Evolutionary conservation across 2,329 filamentous ascomycete species (phyloP).

Genomic region (Cercospora nicotianae): DNA sequence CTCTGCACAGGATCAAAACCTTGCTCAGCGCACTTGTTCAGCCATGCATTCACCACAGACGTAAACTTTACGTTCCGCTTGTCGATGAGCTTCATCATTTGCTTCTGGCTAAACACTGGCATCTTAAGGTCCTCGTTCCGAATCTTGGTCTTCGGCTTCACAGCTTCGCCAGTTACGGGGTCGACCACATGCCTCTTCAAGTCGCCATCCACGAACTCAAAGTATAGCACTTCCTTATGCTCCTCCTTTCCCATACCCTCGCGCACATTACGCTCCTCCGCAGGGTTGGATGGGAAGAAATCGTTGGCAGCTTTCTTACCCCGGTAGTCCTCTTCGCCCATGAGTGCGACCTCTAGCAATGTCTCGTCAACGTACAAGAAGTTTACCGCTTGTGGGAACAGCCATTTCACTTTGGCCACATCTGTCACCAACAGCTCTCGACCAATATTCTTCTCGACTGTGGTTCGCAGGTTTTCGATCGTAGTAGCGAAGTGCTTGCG

Average conservation of each 20-base stretch:
- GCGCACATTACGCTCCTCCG: slow-evolving; percentile 39
- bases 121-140: slow-evolving; percentile 81
- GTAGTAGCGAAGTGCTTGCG: slow-evolving; percentile 91
- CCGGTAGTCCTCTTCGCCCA: slow-evolving; percentile 67
- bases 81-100: slow-evolving; percentile 85
- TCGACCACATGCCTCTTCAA: slow-evolving; percentile 75
- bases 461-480: slow-evolving; percentile 79
- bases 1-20: slow-evolving; percentile 66
- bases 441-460: slow-evolving; percentile 81
- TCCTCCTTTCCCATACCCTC: slow-evolving; percentile 42
- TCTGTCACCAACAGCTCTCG: slow-evolving; percentile 70
- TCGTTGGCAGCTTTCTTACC: slow-evolving; percentile 57
- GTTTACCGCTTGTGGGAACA: slow-evolving; percentile 75
- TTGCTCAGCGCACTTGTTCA: slow-evolving; percentile 69
- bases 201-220: slow-evolving; percentile 91
- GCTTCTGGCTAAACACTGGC: slow-evolving; percentile 89
- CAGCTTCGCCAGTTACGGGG: slow-evolving; percentile 71
- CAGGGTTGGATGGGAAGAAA: slow-evolving; percentile 46
- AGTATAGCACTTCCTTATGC: slow-evolving; percentile 69
- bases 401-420: slow-evolving; percentile 74
- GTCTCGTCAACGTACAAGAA: slow-evolving; percentile 86
- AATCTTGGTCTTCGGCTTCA: slow-evolving; percentile 65
- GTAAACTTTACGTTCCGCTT: slow-evolving; percentile 83
- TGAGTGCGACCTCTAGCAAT: slow-evolving; percentile 76
- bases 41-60: slow-evolving; percentile 72